Evolutionary conservation across 1,284 basidiomycete species (phyloP), one percentile per base, ranked within the genome.

Genomic region (Austroboletus novae-zelandiae): DNA sequence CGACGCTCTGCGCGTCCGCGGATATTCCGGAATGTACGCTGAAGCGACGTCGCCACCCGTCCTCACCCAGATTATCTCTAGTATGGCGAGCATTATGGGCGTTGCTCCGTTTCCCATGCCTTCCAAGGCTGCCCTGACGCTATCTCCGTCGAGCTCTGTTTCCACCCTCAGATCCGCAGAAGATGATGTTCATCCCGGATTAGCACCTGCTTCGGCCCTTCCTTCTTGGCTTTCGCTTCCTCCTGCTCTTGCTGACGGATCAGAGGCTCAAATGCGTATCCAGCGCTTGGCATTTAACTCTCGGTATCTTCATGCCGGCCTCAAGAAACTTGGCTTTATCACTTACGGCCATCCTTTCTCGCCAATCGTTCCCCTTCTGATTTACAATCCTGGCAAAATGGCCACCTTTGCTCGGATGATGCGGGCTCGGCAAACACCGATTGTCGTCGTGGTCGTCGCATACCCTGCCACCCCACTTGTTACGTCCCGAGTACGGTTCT

Each of bases 71-170:
- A 81, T 99, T 61, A 76, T 97, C 40, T 83, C 95, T 1, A 91
- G 91, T 54, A 96, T 97, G 90, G 90, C 89, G 0, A 91, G 90
- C 55, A 98, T 99, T 74, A 98, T 98, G 94, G 95, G 95, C 43
- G 71, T 95, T 52, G 72, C 81, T 2, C 67, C 78, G 9, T 76
- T 83, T 3, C 74, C 81, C 0, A 62, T 77, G 0, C 74, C 83
- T 1, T 62, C 47, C 31, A 59, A 57, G 47, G n/a, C 47, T 32
- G n/a, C 47, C 13, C 18, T 55, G 34, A 35, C 62, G 11, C 40
- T 63, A 37, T 62, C 68, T 57, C 63, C 62, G 42, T 69, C 64
- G 64, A 68, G 58, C 46, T 65, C 68, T 27, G 51, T 66, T 35
- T 66, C 67, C 29, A 61, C 61, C 9, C 53, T 69, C 34, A 62